Evolutionary conservation across 306 rosid genomes (phyloP), one percentile per base, ranked within the genome.

Genomic region (Calophaca sinica): DNA sequence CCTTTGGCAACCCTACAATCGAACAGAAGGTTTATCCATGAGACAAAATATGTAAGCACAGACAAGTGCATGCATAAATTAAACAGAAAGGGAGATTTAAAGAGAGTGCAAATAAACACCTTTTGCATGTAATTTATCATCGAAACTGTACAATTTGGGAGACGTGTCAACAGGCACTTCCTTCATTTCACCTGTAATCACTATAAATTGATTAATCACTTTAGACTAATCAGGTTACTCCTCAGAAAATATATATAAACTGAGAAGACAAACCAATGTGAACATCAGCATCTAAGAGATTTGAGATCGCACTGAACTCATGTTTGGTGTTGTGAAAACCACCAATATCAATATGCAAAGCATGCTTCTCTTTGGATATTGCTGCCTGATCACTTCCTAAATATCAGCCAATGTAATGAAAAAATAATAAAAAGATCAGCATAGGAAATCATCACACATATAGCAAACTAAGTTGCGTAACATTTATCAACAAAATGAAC

Each of bases 1-100:
- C 63, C 69, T 75, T 70, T 3, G 78, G 65, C 46, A 29, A 69
- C 65, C 80, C 94, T 90, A 79, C 68, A 82, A 68, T 72, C 4
- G 13, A 68, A 73, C 6, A 7, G 6, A 79, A 64, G 72, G 13
- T 11, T 29, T 64, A 60, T 64, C 68, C 38, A 33, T 65, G 48
- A 59, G 65, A 26, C 14, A 29, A 35, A 66, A 54, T 46, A 29
- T 9, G 58, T 9, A 39, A 71, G 74, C 14, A 28, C 42, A 4
- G 12, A 51, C 31, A 62, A 44, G 26, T 48, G 44, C 51, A 58
- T 44, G 15, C 64, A 52, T 41, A 57, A 61, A 15, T 32, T n/a
- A 68, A 50, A 46, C 58, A 64, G 3, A 62, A 60, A 57, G 53
- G 10, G 36, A 20, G 26, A 39, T 33, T 14, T 3, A 41, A 39